Conservation (phyloP, 208 protist genomes). For the Leishmania arabica region DNA sequence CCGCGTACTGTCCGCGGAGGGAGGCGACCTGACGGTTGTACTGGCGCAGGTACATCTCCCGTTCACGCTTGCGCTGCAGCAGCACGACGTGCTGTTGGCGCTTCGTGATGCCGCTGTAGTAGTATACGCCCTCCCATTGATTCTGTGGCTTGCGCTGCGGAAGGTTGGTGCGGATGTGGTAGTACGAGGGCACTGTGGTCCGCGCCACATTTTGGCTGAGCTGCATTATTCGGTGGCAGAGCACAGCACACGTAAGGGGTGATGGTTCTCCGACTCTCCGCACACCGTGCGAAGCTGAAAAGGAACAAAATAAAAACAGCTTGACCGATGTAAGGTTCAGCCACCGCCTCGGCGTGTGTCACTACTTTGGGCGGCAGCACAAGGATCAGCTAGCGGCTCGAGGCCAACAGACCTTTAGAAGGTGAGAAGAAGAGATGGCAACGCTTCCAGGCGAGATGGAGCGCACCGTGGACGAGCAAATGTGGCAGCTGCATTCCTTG, state of each 20-base stretch:
- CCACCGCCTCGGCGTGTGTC: neutral
- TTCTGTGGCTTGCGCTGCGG: slow-evolving; percentile 83
- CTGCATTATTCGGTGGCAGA: slow-evolving; percentile 23
- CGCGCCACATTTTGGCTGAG: slow-evolving; percentile 87
- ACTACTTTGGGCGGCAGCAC: neutral
- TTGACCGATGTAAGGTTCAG: neutral
- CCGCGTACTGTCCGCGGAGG: slow-evolving; percentile 15
- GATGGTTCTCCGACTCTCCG: neutral
- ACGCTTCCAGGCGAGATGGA: neutral
- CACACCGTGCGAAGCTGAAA: neutral
- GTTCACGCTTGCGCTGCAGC: slow-evolving; percentile 76
- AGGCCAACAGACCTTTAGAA: neutral
- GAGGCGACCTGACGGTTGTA: slow-evolving; percentile 21
- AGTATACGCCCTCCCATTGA: slow-evolving; percentile 89
- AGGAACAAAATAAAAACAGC: neutral
- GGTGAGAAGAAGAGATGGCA: neutral
- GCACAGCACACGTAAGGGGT: neutral
- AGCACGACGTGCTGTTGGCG: slow-evolving; percentile 77
- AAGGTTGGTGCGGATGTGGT: slow-evolving; percentile 89
- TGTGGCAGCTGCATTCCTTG: neutral
- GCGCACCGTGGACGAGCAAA: neutral
- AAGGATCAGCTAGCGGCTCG: neutral
- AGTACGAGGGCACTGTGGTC: slow-evolving; percentile 88
- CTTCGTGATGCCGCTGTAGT: slow-evolving; percentile 83
- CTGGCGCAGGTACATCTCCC: slow-evolving; percentile 24